Evolutionary conservation across 2,329 filamentous ascomycete genomes (phyloP), one percentile per base, ranked within the genome.

Genomic region (Biscogniauxia sp.): DNA sequence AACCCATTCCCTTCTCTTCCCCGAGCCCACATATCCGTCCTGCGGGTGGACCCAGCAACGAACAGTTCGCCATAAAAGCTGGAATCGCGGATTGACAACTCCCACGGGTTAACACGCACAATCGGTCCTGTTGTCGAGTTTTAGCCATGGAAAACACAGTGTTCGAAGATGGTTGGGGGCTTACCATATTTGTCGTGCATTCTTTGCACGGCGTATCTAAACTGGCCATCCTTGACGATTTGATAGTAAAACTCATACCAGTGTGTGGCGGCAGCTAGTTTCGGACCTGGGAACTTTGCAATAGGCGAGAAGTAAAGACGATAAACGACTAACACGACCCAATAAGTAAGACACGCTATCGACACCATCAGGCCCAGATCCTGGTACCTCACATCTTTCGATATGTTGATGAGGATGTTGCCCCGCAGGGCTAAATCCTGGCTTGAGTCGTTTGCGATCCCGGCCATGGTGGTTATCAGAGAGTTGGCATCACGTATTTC

Each of bases 101-200:
- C 60, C 56, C 60, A 62, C 4, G 60, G 60, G 37, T 54, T 62
- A 20, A 54, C 56, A n/a, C 60, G 60, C 23, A 62, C 50, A 37
- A 62, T 57, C 5, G 60, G 60, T 19, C 60, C 60, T 61, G 19
- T n/a, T n/a, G 3, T 17, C 15, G 5, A 15, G 37, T 45, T 45
- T 13, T 13, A 32, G 4, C n/a, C n/a, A n/a, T n/a, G n/a, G 28
- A 5, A 32, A 32, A 32, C 28, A 13, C 11, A 7, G 3, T 45
- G 3, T n/a, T 45, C 15, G 11, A 45, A 17, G 4, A 15, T 45
- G 3, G 17, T 17, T 5, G 37, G 37, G 2, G 17, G 4, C 37
- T 6, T 45, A 45, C 37, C 37, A 45, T 45, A 45, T 17, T 45
- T 45, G 37, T 45, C 37, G 37, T 45, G 37, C 37, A 45, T 6